A percentile compares a stretch with the other conserved stretches of the same genome.
Evolutionary conservation across 805 yeast species (phyloP).

Genomic region (Candida wancherniae): DNA sequence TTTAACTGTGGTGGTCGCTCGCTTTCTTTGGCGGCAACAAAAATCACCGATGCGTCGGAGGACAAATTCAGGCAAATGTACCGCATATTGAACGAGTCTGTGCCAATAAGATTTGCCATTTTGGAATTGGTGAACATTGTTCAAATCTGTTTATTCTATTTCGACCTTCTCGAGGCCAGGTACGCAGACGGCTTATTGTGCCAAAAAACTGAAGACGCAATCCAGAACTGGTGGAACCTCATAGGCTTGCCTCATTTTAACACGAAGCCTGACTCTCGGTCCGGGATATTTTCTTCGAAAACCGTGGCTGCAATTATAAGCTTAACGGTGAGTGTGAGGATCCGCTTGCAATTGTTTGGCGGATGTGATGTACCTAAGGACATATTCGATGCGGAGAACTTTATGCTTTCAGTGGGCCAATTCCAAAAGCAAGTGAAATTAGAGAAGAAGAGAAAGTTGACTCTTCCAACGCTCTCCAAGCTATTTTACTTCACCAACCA

Average conservation of each 20-base stretch:
- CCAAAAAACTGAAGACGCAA: slow-evolving; percentile 66
- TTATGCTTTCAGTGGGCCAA: slow-evolving; percentile 61
- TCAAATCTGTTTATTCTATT: slow-evolving; percentile 75
- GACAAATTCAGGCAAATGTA: slow-evolving; percentile 79
- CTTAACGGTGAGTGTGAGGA: slow-evolving; percentile 62
- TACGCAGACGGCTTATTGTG: slow-evolving; percentile 86
- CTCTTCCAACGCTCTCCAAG: slow-evolving; percentile 46
- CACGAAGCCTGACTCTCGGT: slow-evolving; percentile 40
- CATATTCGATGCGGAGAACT: slow-evolving; percentile 70
- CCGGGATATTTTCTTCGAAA: slow-evolving; percentile 55
- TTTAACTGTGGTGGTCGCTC: slow-evolving; percentile 84
- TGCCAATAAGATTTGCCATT: slow-evolving; percentile 62
- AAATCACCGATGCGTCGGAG: slow-evolving; percentile 70
- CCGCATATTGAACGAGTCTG: slow-evolving; percentile 45
- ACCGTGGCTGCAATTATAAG: slow-evolving; percentile 81
- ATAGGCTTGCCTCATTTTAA: slow-evolving; percentile 54
- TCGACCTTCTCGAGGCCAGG: slow-evolving; percentile 61
- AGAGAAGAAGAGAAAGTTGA: slow-evolving; percentile 49
- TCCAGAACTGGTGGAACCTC: slow-evolving; percentile 75
- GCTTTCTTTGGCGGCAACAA: slow-evolving; percentile 57
- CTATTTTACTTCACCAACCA: slow-evolving; percentile 34
- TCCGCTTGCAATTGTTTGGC: slow-evolving; percentile 44
- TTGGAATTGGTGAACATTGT: slow-evolving; percentile 67
- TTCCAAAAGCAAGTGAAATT: slow-evolving; percentile 72
- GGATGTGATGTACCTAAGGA: slow-evolving; percentile 66